Base-by-base conservation (phyloP, 2,329 filamentous ascomycete genomes). In the Nemania diffusa region DNA sequence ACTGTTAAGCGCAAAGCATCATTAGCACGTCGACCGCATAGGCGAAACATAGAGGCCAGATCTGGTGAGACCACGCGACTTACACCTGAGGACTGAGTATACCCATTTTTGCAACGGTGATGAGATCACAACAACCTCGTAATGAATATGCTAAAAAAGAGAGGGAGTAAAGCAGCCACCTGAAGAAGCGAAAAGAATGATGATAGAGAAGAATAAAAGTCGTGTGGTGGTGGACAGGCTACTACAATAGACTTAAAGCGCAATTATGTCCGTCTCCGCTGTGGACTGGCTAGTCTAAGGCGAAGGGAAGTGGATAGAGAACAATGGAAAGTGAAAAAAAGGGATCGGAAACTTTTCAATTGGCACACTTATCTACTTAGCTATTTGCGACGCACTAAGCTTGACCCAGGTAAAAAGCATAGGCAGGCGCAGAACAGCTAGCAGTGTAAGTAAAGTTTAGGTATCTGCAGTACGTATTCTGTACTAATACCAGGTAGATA, bases 21-120 rank as follows among this genome's bases (percentile, higher is more conserved):
- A 72, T 79, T 65, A 79, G 78, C 64, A 71, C 55, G 27, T 37
- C 24, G 17, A 27, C 37, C 15, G 17, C 29, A 56, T 20, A 9
- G 22, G 22, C n/a, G 9, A 22, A 0, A 51, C 9, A 51, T 22
- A 53, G 51, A 27, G 22, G 60, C 60, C 44, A 69, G 27, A 26
- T 56, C 20, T 9, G 32, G 51, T 5, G 34, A 58, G 52, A 29
- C 56, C 44, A 65, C 48, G 62, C 65, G 51, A 78, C 87, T 78
- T 83, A 91, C 89, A 91, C 83, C 80, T 91, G 89, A 75, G 89
- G 85, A 76, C 84, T 88, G 75, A 91, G 81, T 67, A 81, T 81
- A 75, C 81, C 87, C 88, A 90, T 91, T 79, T 81, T 88, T 79
- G 74, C 74, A 70, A 70, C 62, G 69, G 71, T 60, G 61, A 57